Evolutionary conservation across 495 filamentous ascomycete species (phyloP), one percentile per base, ranked within the genome.

Genomic region (Annulohypoxylon maeteangense): DNA sequence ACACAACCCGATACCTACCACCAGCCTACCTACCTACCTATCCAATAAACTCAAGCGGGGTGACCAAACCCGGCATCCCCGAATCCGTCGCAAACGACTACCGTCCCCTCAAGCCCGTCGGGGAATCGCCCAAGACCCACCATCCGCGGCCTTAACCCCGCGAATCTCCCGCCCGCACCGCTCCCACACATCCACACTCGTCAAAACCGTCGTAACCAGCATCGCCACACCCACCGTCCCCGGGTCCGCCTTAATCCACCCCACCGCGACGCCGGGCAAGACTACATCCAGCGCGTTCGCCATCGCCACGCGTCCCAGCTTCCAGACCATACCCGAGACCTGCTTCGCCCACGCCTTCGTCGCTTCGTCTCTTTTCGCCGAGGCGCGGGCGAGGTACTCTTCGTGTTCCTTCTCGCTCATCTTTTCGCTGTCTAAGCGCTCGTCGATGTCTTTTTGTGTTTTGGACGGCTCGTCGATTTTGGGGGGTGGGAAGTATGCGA

Each of bases 181-280:
- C 54, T 86, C 83, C 89, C 89, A 92, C 8, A 90, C 83, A 71
- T 88, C 87, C 71, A 80, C 63, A 7, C 80, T 81, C 22, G 86
- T 85, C 74, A 91, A 67, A 22, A 86, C 56, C 5, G 90, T 90
- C 67, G 88, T 90, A 31, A 83, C 67, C 20, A 89, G 77, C 85
- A 87, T 88, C 16, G 82, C 78, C 34, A 82, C 44, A 4, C 84
- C 87, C 12, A 90, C 81, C 12, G 76, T 78, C 34, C 82, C 78
- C 4, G 83, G 78, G 0, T 77, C 71, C 0, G 81, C 77, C 4
- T 77, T 75, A 50, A 88, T 72, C 89, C 89, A 90, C 0, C 86
- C 85, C 18, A 90, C 75, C 1, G 85, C 80, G 25, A 73, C 73
- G 7, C 85, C 85, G 0, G 90, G 90, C 36, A 89, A 70, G 12